A percentile compares a stretch with the other conserved stretches of the same genome.
phyloP scores from a whole-genome alignment of 495 filamentous ascomycete species.

The Penicillium crystallinum region DNA sequence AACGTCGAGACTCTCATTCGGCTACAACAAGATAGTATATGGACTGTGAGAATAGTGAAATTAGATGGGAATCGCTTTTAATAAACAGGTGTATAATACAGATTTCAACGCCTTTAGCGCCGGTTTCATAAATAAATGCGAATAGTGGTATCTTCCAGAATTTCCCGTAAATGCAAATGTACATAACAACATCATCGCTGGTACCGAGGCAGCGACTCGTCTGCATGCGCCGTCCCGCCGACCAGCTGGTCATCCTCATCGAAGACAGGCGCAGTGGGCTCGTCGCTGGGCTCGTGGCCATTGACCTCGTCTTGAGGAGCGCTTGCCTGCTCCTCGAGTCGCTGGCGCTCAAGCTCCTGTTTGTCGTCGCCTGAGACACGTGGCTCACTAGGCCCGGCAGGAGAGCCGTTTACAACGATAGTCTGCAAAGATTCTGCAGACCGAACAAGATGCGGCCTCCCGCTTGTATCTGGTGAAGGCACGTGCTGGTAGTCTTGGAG shows the following conservation, averaged over 20 bases:
- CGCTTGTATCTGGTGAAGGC: conserved; percentile 18
- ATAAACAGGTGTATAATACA: conserved; percentile 10
- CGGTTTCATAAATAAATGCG: conserved; percentile 20
- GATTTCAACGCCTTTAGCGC: conserved; percentile 17
- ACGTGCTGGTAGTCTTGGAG: conserved; percentile 36
- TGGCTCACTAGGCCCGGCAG: conserved; percentile 17
- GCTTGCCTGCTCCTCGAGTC: conserved; percentile 67
- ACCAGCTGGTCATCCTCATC: conserved; percentile 52
- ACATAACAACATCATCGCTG: conserved; percentile 30
- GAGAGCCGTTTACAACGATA: conserved; percentile 22
- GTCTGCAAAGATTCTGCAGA: conserved; percentile 42
- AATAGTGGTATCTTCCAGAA: conserved; percentile 30
- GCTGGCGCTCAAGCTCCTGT: conserved; percentile 72
- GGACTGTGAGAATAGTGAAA: not conserved
- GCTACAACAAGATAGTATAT: too few species aligned
- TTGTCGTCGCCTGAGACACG: conserved; percentile 61
- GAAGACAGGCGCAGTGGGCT: conserved; percentile 62
- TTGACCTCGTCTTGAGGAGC: conserved; percentile 51
- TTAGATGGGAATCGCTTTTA: not conserved
- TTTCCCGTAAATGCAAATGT: conserved; percentile 26
- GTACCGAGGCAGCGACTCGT: conserved; percentile 46
- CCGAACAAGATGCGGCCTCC: conserved; percentile 30
- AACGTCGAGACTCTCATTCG: not conserved
- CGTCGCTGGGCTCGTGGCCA: conserved; percentile 30
- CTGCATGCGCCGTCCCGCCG: conserved; percentile 35